Percentiles rank a stretch among this genome's conserved stretches.
Conservation (phyloP, 345 rosid genomes). For the Chamaenerion angustifolium region DNA sequence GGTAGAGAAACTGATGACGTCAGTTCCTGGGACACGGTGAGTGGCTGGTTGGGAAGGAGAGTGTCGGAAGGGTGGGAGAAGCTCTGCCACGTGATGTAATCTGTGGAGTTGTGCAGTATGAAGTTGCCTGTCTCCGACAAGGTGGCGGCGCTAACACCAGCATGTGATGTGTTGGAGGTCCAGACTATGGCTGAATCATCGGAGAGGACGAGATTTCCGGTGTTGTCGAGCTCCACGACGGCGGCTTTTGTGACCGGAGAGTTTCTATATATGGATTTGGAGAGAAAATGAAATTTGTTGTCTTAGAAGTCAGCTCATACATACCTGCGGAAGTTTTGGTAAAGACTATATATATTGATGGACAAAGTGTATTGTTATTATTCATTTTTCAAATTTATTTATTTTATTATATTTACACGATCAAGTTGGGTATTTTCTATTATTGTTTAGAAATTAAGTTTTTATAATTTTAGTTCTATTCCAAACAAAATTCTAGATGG, state of each 20-base stretch:
- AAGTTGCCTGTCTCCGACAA: slow-evolving; percentile 83
- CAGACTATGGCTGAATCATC: slow-evolving; percentile 37
- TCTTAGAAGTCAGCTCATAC: slow-evolving; percentile 6
- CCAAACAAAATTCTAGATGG: too few relatives aligned
- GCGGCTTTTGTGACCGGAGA: slow-evolving; percentile 59
- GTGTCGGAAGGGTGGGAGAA: slow-evolving; percentile 75
- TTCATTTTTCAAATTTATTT: not conserved
- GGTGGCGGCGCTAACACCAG: slow-evolving; percentile 31
- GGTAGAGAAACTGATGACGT: slow-evolving; percentile 35
- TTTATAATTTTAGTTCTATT: too few relatives aligned
- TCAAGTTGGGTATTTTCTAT: too few relatives aligned
- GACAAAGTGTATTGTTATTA: too few relatives aligned
- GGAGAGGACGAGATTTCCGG: slow-evolving; percentile 61
- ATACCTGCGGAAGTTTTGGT: slow-evolving; percentile 29
- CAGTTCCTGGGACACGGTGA: slow-evolving; percentile 52
- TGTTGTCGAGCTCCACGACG: slow-evolving; percentile 49
- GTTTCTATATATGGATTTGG: slow-evolving; percentile 57
- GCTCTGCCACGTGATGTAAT: slow-evolving; percentile 55
- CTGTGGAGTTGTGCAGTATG: slow-evolving; percentile 29
- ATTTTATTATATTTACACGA: too few relatives aligned
- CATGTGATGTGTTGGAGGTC: slow-evolving; percentile 65
- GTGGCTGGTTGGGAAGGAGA: slow-evolving; percentile 74
- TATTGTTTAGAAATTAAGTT: too few relatives aligned
- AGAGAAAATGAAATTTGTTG: slow-evolving; percentile 13
- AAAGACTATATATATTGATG: slow-evolving; percentile 13